Evolutionary conservation across 108 stramenopile genomes (phyloP), one percentile per base, ranked within the genome.

Genomic region (Mediolabrus comicus): DNA sequence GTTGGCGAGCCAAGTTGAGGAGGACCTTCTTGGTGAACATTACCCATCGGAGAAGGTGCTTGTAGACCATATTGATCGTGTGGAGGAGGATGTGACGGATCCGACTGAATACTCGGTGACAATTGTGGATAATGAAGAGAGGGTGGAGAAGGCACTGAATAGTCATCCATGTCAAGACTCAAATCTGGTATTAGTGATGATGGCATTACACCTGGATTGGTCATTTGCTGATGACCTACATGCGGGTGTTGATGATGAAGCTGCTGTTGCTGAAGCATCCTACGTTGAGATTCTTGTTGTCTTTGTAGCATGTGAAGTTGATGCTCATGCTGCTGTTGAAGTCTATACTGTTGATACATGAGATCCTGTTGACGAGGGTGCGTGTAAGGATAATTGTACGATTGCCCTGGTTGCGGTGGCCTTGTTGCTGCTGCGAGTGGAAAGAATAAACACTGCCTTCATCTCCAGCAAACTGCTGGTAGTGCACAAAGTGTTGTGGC

Each of bases 241-340:
- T n/a, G n/a, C n/a, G n/a, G n/a, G n/a, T 29, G 25, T 17, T 54
- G 55, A 34, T 34, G 22, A 34, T 60, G 35, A 34, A 30, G 24
- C 16, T 31, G 59, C 24, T 60, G 59, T 39, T 58, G 56, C 56
- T 58, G 53, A 7, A 58, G 35, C 31, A 56, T 56, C 56, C 55
- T 68, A 29, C 34, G 28, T 31, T 68, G 67, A 7, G 73, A 63
- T 74, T 80, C 73, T 27, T 83, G 82, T 46, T 70, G 65, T 33
- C 63, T 59, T 1, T 67, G 64, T 16, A 75, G 67, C 52, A 75
- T 75, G 53, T 83, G 71, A 62, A 82, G 59, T 34, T 85, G 84
- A 46, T 86, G 85, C 12, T 77, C 62, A 69, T 86, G 81, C 53
- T 68, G 65, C 68, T 83, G 85, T 41, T 83, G 85, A 28, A 83